Conservation (phyloP, 1,284 basidiomycete genomes). For the Pseudozyma sp. region DNA sequence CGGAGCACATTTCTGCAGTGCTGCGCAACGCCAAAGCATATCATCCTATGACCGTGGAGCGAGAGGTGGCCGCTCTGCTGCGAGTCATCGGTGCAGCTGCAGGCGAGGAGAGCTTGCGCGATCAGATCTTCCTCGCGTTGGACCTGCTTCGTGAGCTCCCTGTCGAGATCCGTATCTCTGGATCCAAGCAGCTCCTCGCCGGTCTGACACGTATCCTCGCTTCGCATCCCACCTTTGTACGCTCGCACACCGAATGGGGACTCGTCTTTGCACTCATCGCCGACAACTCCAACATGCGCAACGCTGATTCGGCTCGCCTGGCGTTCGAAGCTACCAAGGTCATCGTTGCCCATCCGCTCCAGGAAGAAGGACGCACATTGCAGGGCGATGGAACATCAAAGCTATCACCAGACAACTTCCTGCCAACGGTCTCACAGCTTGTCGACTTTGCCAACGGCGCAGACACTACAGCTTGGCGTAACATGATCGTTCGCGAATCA, state of each 20-base stretch:
- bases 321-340: constrained; percentile 75
- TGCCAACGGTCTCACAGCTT: constrained; percentile 81
- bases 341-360: constrained; percentile 37
- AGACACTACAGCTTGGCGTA: constrained; percentile 56
- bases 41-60: constrained; percentile 89
- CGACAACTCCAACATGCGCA: constrained; percentile 77
- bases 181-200: constrained; percentile 89
- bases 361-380: too few species aligned
- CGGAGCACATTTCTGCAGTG: constrained; percentile 87
- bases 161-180: constrained; percentile 79
- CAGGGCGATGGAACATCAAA: constrained; percentile 70
- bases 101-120: constrained; percentile 73
- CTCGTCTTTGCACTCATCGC: constrained; percentile 89
- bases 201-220: constrained; percentile 84
- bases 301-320: constrained; percentile 86
- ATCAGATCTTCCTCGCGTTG: constrained; percentile 92
- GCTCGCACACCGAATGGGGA: constrained; percentile 85
- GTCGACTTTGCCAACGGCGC: constrained; percentile 80
- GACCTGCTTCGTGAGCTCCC: constrained; percentile 88
- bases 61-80: constrained; percentile 80
- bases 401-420: constrained; percentile 82
- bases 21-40: constrained; percentile 82
- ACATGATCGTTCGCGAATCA: constrained; percentile 35
- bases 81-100: constrained; percentile 43
- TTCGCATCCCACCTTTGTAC: constrained; percentile 74